These are phyloP conservation scores for Fusarium torreyae DNA, from an alignment of 2,329 filamentous ascomycete species.

Conservation along the genomic window DNA sequence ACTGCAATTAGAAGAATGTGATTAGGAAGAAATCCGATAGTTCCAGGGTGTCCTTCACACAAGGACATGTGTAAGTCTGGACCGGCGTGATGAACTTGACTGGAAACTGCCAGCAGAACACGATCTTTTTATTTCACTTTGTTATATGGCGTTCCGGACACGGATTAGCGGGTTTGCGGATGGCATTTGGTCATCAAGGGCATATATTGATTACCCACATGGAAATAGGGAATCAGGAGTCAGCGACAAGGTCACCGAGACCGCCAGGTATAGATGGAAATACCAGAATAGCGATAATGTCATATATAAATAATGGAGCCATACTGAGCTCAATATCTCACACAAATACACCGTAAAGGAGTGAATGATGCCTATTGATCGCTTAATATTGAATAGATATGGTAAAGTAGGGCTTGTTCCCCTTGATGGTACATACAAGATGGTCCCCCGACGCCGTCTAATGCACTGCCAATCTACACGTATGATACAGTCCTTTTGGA, in stretches of 20 bases:
- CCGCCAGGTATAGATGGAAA: slow-evolving; percentile 28
- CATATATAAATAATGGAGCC: slow-evolving; percentile 29
- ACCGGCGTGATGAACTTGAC: not conserved
- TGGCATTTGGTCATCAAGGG: slow-evolving; percentile 34
- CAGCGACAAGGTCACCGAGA: slow-evolving; percentile 30
- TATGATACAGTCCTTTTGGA: slow-evolving; percentile 58
- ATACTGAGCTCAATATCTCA: slow-evolving; percentile 5
- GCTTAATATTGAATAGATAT: slow-evolving; percentile 49
- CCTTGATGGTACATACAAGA: slow-evolving; percentile 55
- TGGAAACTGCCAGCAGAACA: slow-evolving; percentile 16
- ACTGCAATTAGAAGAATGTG: not conserved
- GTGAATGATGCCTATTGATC: slow-evolving; percentile 32
- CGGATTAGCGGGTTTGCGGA: slow-evolving; percentile 32
- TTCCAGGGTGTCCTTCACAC: not conserved
- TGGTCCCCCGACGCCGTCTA: slow-evolving; percentile 60
- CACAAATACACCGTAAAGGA: not conserved
- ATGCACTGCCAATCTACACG: slow-evolving; percentile 63
- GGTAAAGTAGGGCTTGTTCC: slow-evolving; percentile 52
- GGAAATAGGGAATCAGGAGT: slow-evolving; percentile 27
- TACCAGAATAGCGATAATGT: slow-evolving; percentile 38
- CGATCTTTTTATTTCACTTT: slow-evolving; percentile 25
- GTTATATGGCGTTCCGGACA: slow-evolving; percentile 30
- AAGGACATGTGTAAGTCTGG: not conserved
- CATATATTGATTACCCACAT: slow-evolving; percentile 12
- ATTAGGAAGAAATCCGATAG: not conserved